phyloP scores from a whole-genome alignment of 2,329 filamentous ascomycete genomes.

The Talaromyces verruculosus region DNA sequence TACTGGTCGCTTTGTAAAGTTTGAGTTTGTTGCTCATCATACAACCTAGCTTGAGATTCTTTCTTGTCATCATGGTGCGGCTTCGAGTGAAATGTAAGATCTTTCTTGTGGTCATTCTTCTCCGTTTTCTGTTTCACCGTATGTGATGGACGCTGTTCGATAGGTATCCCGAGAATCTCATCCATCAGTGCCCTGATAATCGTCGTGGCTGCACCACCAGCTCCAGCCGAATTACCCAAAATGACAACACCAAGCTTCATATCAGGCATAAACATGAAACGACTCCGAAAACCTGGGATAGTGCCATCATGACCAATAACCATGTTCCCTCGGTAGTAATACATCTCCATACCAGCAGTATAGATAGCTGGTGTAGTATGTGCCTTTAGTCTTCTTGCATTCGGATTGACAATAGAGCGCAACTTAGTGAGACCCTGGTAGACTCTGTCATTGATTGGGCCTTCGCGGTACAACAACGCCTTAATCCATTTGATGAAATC shows the following conservation, averaged over 20 bases:
- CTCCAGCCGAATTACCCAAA: slow-evolving; percentile 14
- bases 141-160: not conserved
- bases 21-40: not conserved
- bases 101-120: not conserved
- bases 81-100: not conserved
- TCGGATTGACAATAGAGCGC: slow-evolving; percentile 4
- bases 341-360: slow-evolving; percentile 30
- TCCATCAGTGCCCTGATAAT: slow-evolving; percentile 6
- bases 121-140: not conserved
- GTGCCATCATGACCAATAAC: slow-evolving; percentile 33
- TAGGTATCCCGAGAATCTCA: not conserved
- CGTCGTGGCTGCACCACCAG: not conserved
- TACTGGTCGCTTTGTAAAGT: not conserved
- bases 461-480: slow-evolving; percentile 31
- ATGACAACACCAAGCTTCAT: slow-evolving; percentile 3
- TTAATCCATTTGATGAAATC: slow-evolving; percentile 35
- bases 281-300: slow-evolving; percentile 30
- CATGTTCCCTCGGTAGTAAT: slow-evolving; percentile 32
- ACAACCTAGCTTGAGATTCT: not conserved
- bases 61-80: not conserved
- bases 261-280: slow-evolving; percentile 15
- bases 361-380: slow-evolving; percentile 29
- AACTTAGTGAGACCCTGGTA: slow-evolving; percentile 8
- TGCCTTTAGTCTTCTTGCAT: slow-evolving; percentile 16
- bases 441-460: slow-evolving; percentile 26